Percentiles rank a stretch among this genome's conserved stretches.
Evolutionary conservation across 2,329 filamentous ascomycete genomes (phyloP).

Genomic region (Phoma sp.): DNA sequence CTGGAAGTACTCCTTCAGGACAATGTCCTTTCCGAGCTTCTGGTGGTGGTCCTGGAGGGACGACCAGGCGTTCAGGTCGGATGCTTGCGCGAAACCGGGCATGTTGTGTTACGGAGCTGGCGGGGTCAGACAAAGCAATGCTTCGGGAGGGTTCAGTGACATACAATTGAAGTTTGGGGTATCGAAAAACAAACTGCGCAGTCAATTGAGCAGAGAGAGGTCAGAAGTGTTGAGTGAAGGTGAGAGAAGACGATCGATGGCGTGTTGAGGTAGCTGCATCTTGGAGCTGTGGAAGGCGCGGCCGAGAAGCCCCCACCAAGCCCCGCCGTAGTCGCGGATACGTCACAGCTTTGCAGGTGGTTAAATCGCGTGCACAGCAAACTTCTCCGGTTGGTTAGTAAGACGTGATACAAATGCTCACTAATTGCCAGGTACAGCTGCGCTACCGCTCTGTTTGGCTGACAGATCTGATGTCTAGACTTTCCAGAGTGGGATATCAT

Average conservation of each 20-base stretch:
- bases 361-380: constrained; percentile 12
- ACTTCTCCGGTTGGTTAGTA: constrained; percentile 32
- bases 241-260: constrained; percentile 11
- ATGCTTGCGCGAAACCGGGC: constrained; percentile 79
- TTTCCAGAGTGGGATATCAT: constrained; percentile 39
- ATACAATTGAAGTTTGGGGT: constrained; percentile 23
- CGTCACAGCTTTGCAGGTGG: constrained; percentile 30
- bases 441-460: constrained; percentile 1
- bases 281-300: constrained; percentile 24
- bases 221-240: constrained; percentile 8
- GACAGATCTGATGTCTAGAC: constrained; percentile 2
- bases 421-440: constrained; percentile 26
- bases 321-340: constrained; percentile 19
- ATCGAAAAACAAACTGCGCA: constrained; percentile 19
- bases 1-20: constrained; percentile 91
- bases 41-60: constrained; percentile 91
- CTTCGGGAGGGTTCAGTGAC: not conserved
- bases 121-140: constrained; percentile 27
- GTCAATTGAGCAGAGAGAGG: constrained; percentile 19
- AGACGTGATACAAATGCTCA: constrained; percentile 35
- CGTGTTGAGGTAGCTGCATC: constrained; percentile 20
- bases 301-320: constrained; percentile 26
- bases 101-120: constrained; percentile 49
- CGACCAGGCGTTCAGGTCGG: constrained; percentile 85
- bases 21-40: constrained; percentile 83